phyloP scores from a whole-genome alignment of 805 yeast genomes.

The Komagataella pastoris region DNA sequence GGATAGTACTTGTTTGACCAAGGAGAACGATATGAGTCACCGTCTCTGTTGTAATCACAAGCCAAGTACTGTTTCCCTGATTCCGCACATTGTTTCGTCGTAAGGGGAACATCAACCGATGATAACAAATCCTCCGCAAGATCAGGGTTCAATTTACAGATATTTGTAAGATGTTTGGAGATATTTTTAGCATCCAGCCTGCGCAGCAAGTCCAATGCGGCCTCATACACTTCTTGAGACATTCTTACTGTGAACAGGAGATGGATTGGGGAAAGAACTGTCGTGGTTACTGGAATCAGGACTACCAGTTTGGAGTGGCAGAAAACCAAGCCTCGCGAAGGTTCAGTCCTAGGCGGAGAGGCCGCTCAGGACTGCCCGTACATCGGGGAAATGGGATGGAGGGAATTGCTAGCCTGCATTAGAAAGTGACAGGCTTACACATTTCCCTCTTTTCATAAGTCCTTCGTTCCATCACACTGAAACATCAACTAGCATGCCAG shows the following conservation, averaged over 20 bases:
- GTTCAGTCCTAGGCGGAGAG: background rate
- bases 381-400: background rate
- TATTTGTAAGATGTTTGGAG: slow-evolving; percentile 24
- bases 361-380: background rate
- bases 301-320: background rate
- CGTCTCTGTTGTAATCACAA: slow-evolving; percentile 93
- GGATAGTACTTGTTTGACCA: slow-evolving; percentile 73
- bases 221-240: slow-evolving; percentile 49
- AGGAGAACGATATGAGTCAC: slow-evolving; percentile 86
- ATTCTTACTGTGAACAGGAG: background rate
- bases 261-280: background rate
- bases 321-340: background rate
- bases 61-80: slow-evolving; percentile 61
- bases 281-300: background rate
- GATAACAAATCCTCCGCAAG: slow-evolving; percentile 81
- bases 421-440: background rate
- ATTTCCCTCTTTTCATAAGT: background rate
- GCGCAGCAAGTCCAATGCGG: slow-evolving; percentile 66
- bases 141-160: slow-evolving; percentile 46
- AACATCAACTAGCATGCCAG: slow-evolving; percentile 20
- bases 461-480: slow-evolving; percentile 18
- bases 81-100: slow-evolving; percentile 31
- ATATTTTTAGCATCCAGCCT: slow-evolving; percentile 61
- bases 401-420: background rate
- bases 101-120: slow-evolving; percentile 77